Conservation (phyloP, 1,284 basidiomycete genomes). For the Xerocomus amazonicus region DNA sequence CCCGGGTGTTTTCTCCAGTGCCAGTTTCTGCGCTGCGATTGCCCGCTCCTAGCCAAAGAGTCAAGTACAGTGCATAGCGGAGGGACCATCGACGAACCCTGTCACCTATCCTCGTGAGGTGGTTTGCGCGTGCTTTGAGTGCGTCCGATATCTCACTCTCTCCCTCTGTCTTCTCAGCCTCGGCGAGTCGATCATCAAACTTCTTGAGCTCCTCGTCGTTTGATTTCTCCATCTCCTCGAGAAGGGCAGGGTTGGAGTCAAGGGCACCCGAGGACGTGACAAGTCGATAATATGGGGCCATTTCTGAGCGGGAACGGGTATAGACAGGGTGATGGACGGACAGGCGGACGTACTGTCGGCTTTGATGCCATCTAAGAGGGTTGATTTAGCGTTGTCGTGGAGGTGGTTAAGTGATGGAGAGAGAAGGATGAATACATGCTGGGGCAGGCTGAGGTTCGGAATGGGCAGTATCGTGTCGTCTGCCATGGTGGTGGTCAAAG, state of each 20-base stretch:
- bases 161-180: conserved; percentile 89
- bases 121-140: conserved; percentile 78
- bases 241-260: conserved; percentile 53
- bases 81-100: conserved; percentile 51
- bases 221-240: conserved; percentile 68
- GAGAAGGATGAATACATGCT: conserved; percentile 73
- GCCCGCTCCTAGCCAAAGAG: conserved; percentile 56
- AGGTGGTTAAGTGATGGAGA: conserved; percentile 57
- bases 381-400: conserved; percentile 63
- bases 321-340: background rate
- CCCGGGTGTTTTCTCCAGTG: conserved; percentile 90
- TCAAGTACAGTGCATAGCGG: background rate
- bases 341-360: conserved; percentile 66
- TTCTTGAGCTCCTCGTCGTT: conserved; percentile 77
- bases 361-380: conserved; percentile 75
- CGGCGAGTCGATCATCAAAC: conserved; percentile 77
- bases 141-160: conserved; percentile 93
- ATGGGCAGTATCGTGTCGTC: conserved; percentile 83
- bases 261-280: conserved; percentile 50
- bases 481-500: conserved; percentile 56
- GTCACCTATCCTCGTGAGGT: conserved; percentile 88
- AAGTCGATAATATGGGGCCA: conserved; percentile 76
- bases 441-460: conserved; percentile 79
- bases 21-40: conserved; percentile 78
- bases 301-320: conserved; percentile 46